Base-by-base conservation (phyloP, 768 basidiomycete genomes). In the Pisolithus sp. region DNA sequence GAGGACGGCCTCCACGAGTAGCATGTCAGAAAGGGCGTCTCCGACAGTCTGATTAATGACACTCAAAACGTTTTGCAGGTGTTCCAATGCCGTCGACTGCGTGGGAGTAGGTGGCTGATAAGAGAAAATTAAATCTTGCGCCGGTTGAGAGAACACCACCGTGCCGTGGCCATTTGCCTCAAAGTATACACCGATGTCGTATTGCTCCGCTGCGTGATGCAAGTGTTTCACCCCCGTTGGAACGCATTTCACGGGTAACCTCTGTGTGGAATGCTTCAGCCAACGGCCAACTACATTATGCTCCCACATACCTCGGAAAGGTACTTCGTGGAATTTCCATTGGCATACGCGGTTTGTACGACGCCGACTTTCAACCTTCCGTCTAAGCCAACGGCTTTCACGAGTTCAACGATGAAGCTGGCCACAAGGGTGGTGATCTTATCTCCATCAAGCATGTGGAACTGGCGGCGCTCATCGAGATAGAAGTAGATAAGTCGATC, bases 101-200 rank as follows among this genome's bases (percentile, higher is more conserved):
- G 88, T 86, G 20, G 89, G 84, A 2, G 90, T 90, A 38, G 82
- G 79, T 2, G 95, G 86, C 57, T 87, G 74, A 62, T 89, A 74
- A 21, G 72, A 69, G 28, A 71, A 60, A 38, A 99, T 74, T 42
- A 67, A 77, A 21, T 80, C 73, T 51, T 85, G 76, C 4, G 92
- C 87, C 18, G 77, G 66, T 7, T 77, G 79, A 12, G 96, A 97
- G 73, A 99, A 98, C 50, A 98, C 70, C 44, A 98, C 92, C 3
- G 96, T 99, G 30, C 96, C 96, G 60, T 99, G 96, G 2, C 96
- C 96, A 65, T 99, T 99, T 31, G 96, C 96, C 68, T 99, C 96
- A 62, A 99, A 99, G 71, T 99, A 99, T 42, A 99, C 91, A n/a
- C 96, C 96, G 50, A 99, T 79, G 64, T 92, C 81, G 69, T 86